Conservation (phyloP, 257 asterid genomes). For the Coffea eugenioides region DNA sequence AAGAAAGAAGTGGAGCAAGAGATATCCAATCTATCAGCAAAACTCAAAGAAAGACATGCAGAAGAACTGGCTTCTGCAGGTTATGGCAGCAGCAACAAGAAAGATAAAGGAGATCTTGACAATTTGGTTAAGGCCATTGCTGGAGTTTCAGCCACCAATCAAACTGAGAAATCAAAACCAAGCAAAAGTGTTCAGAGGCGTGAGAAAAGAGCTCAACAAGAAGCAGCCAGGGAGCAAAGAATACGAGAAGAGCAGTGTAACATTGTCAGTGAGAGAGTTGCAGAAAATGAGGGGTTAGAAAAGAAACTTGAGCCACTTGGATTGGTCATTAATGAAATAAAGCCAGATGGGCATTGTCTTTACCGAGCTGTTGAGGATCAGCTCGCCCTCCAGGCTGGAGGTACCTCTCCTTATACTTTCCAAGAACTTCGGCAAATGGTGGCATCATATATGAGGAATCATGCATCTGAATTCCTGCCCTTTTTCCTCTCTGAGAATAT, state of each 20-base stretch:
- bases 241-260: constrained; percentile 88
- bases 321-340: constrained; percentile 67
- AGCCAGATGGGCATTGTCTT: constrained; percentile 96
- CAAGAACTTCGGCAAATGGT: constrained; percentile 81
- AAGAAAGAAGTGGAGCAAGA: constrained; percentile 96
- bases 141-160: constrained; percentile 64
- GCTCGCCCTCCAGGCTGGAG: constrained; percentile 55
- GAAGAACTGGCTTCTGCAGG: constrained; percentile 77
- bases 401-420: constrained; percentile 62
- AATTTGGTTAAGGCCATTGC: constrained; percentile 84
- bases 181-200: constrained; percentile 76
- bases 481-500: constrained; percentile 69
- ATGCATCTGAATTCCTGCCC: constrained; percentile 66
- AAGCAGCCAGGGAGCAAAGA: constrained; percentile 92
- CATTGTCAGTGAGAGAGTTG: constrained; percentile 53
- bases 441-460: constrained; percentile 80
- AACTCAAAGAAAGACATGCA: constrained; percentile 73
- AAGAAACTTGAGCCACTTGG: constrained; percentile 83
- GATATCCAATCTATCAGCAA: constrained; percentile 55
- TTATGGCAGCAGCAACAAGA: constrained; percentile 34
- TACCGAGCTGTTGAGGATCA: constrained; percentile 96
- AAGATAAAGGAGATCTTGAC: constrained; percentile 60
- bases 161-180: constrained; percentile 60
- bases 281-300: constrained; percentile 66
- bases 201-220: constrained; percentile 85